These are phyloP conservation scores for Cladorrhinum sp. DNA, from an alignment of 2,329 filamentous ascomycete species.

Conservation along the genomic window DNA sequence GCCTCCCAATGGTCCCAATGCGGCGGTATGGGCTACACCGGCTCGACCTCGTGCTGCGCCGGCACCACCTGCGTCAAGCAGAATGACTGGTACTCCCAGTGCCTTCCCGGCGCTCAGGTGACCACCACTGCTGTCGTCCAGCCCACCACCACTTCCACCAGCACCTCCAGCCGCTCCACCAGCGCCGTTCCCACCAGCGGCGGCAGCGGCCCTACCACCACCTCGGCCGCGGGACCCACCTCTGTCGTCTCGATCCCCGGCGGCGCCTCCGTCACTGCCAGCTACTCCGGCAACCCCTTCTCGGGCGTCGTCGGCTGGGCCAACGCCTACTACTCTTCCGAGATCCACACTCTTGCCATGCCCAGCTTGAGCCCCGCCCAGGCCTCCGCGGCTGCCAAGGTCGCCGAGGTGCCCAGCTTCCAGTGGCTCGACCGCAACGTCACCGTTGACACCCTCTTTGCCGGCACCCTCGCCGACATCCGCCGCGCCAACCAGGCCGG, in stretches of 20 bases:
- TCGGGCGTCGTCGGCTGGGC: slow-evolving; percentile 48
- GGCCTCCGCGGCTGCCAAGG: slow-evolving; percentile 49
- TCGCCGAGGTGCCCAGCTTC: slow-evolving; percentile 52
- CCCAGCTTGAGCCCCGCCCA: slow-evolving; percentile 57
- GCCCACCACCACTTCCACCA: slow-evolving; percentile 21
- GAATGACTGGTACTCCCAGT: slow-evolving; percentile 42
- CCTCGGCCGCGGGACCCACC: slow-evolving; percentile 30
- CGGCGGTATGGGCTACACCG: slow-evolving; percentile 43
- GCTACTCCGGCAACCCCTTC: slow-evolving; percentile 55
- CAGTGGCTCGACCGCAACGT: slow-evolving; percentile 51
- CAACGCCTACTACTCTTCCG: slow-evolving; percentile 54
- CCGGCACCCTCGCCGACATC: slow-evolving; percentile 40
- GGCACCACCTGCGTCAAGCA: slow-evolving; percentile 38
- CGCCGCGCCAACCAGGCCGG: slow-evolving; percentile 34
- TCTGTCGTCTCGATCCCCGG: slow-evolving; percentile 31
- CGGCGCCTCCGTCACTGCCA: slow-evolving; percentile 35
- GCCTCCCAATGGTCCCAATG: slow-evolving; percentile 39
- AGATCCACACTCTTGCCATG: slow-evolving; percentile 55
- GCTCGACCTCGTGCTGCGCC: slow-evolving; percentile 43
- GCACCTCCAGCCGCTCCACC: slow-evolving; percentile 17
- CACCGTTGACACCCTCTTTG: slow-evolving; percentile 46
- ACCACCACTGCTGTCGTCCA: slow-evolving; percentile 16
- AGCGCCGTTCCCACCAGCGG: slow-evolving; percentile 17
- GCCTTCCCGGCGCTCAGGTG: slow-evolving; percentile 33
- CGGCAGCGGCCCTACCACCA: slow-evolving; percentile 31